These are phyloP conservation scores for Obelidium mucronatum DNA, from an alignment of 192 early-diverging fungal genomes.

Conservation along the genomic window DNA sequence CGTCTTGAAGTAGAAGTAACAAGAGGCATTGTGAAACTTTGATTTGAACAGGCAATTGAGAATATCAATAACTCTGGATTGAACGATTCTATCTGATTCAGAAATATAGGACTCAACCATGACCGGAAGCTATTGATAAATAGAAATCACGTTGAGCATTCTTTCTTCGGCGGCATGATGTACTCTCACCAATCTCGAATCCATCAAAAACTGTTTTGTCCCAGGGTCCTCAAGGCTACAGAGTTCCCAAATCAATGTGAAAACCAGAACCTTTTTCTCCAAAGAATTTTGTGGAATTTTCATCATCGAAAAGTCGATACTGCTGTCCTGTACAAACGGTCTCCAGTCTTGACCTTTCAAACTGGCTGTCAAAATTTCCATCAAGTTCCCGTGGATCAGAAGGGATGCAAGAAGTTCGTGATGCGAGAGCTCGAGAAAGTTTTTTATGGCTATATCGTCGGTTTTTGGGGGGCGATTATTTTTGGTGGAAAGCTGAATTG, in stretches of 20 bases:
- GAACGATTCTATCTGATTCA: constrained; percentile 9
- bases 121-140: background rate
- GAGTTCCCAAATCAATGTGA: constrained; percentile 19
- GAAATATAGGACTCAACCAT: background rate
- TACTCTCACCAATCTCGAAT: constrained; percentile 5
- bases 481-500: too few relatives aligned
- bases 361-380: constrained; percentile 1
- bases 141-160: too few relatives aligned
- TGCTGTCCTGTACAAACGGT: background rate
- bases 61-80: constrained; percentile 9
- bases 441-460: too few relatives aligned
- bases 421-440: background rate
- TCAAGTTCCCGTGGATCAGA: constrained; percentile 11
- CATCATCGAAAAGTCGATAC: background rate
- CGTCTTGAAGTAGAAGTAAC: too few relatives aligned
- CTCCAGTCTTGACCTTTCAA: constrained; percentile 11
- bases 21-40: background rate
- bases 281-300: background rate
- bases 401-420: constrained; percentile 12
- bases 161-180: too few relatives aligned
- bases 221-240: background rate
- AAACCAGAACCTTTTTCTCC: constrained; percentile 16
- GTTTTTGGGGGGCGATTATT: too few relatives aligned
- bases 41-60: background rate
- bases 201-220: constrained; percentile 13